Evolutionary conservation across 2,329 filamentous ascomycete genomes (phyloP).

Genomic region (Aspergillus japonicus): DNA sequence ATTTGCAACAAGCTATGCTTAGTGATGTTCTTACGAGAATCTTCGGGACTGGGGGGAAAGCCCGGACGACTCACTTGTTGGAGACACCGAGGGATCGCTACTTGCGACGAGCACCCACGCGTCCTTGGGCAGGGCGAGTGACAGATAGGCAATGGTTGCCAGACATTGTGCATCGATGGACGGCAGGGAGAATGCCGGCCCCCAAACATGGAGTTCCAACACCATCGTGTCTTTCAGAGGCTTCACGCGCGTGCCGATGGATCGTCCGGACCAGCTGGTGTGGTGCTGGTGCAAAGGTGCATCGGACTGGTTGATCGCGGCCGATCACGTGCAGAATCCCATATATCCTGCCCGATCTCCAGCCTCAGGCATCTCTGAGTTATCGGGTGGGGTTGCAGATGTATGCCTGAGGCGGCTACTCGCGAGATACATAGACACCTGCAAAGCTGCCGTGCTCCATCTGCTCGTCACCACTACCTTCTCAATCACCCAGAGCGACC

Average conservation of each 20-base stretch:
- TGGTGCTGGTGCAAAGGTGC: not conserved
- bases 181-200: constrained; percentile 80
- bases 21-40: too few relatives aligned
- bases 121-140: constrained; percentile 57
- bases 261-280: not conserved
- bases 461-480: not conserved
- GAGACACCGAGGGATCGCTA: constrained; percentile 69
- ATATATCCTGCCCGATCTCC: not conserved
- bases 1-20: not conserved
- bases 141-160: constrained; percentile 75
- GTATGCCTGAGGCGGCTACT: not conserved
- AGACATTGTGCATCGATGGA: constrained; percentile 92
- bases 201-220: constrained; percentile 83
- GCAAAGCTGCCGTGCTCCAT: not conserved
- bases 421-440: not conserved
- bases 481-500: not conserved
- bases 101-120: constrained; percentile 71
- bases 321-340: not conserved
- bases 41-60: too few relatives aligned
- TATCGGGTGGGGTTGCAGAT: not conserved
- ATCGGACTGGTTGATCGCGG: not conserved
- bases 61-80: constrained; percentile 58
- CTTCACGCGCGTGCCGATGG: not conserved
- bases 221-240: constrained; percentile 44
- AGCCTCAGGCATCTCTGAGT: not conserved